Evolutionary conservation across 1,139 yeast species (phyloP).

Genomic region (Williopsis jadinii): DNA sequence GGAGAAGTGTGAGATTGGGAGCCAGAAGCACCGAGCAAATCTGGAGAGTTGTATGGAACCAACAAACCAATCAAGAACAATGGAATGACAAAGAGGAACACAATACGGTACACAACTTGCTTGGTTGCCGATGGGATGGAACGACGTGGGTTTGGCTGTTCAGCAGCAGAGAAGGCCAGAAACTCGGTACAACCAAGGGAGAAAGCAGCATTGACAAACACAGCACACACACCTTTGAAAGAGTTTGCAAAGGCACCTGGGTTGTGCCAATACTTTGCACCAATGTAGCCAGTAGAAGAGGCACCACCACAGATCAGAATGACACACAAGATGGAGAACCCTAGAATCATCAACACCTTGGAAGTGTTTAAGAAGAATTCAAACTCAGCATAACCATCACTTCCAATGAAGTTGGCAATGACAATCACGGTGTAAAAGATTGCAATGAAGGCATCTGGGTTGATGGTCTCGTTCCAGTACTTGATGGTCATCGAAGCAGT

Average conservation of each 20-base stretch:
- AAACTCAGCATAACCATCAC: constrained; percentile 67
- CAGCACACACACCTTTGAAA: constrained; percentile 74
- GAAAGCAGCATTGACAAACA: constrained; percentile 81
- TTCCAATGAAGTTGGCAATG: constrained; percentile 56
- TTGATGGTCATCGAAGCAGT: constrained; percentile 69
- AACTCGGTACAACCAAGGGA: constrained; percentile 82
- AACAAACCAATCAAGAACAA: constrained; percentile 57
- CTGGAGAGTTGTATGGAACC: constrained; percentile 53
- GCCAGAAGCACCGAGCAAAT: constrained; percentile 36
- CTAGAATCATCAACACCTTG: constrained; percentile 55
- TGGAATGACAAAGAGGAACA: constrained; percentile 54
- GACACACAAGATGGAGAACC: constrained; percentile 59
- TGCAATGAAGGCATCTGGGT: constrained; percentile 61
- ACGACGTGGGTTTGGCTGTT: constrained; percentile 72
- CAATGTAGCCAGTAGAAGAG: constrained; percentile 54
- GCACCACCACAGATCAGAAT: constrained; percentile 65
- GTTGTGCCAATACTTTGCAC: constrained; percentile 50
- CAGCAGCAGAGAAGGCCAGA: constrained; percentile 86
- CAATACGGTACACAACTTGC: constrained; percentile 70
- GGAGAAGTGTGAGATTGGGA: constrained; percentile 56
- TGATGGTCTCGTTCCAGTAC: constrained; percentile 55
- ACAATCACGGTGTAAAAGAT: constrained; percentile 59
- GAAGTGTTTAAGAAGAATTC: constrained; percentile 55
- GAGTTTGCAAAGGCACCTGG: constrained; percentile 61
- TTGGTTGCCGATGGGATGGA: constrained; percentile 69